Base-by-base conservation (phyloP, 306 rosid genomes). In the Pachyrhizus erosus region DNA sequence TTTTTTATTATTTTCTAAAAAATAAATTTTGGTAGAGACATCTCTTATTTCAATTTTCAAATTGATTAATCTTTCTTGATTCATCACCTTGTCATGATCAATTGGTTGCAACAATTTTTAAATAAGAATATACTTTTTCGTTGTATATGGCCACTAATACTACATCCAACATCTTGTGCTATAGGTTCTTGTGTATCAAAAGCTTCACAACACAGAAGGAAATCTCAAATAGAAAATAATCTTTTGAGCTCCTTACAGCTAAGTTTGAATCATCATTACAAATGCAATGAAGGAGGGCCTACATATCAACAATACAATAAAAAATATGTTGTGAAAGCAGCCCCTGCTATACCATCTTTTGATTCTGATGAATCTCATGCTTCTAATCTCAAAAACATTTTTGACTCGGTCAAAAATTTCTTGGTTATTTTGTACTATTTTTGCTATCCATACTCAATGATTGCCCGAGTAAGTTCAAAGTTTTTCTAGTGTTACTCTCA, bases 391-490 rank as follows among this genome's bases (percentile, higher is more conserved):
- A 85, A 87, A 83, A 84, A 27, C 57, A 43, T 74, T 73, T 48
- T 80, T 84, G 55, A 17, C 33, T 43, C 88, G 15, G 5, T 68
- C 13, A 88, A 45, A 84, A 8, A n/a, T 29, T 64, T 64, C 24
- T 7, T 33, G 0, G 42, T 1, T 31, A 18, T 18, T 0, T 15
- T 93, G 75, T 89, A 89, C 70, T 74, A 90, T 86, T 91, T 93
- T 84, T 86, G 91, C 33, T 82, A 92, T 88, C 98, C 98, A 9
- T 93, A 91, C 87, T 84, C 97, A 78, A 90, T 90, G 73, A 77
- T 90, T 58, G 92, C 86, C 83, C 92, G 75, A 90, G 91, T 90
- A 84, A 87, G 98, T 87, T 34, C 6, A n/a, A 4, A 12, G 2
- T 65, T 65, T 65, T 58, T 5, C 0, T 70, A 0, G 24, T 2